phyloP scores from a whole-genome alignment of 2,329 filamentous ascomycete species.

The Colletotrichum sp. region DNA sequence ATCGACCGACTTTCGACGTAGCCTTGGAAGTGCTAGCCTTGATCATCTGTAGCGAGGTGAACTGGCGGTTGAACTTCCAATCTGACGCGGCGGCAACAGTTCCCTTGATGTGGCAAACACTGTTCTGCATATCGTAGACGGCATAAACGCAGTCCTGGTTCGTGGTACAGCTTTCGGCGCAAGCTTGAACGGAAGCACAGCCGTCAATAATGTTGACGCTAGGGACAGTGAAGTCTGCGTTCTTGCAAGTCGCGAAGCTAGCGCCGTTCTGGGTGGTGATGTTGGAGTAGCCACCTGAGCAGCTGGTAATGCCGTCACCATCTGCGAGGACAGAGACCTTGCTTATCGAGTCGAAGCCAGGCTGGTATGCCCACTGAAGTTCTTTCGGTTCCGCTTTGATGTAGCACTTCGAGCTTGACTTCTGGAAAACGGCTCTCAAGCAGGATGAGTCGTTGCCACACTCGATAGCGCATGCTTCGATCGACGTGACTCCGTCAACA shows the following conservation, averaged over 20 bases:
- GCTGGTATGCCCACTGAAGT: neutral
- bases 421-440: neutral
- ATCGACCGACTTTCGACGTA: slow-evolving; percentile 22
- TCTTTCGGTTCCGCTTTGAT: neutral
- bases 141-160: slow-evolving; percentile 12
- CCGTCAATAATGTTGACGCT: slow-evolving; percentile 5
- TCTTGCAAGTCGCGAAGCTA: neutral
- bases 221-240: slow-evolving; percentile 15
- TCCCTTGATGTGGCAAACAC: slow-evolving; percentile 24
- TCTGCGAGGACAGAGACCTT: neutral
- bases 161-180: slow-evolving; percentile 17
- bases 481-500: neutral
- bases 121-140: slow-evolving; percentile 24
- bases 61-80: slow-evolving; percentile 22
- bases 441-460: neutral
- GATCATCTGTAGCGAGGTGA: slow-evolving; percentile 27
- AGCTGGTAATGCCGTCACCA: neutral
- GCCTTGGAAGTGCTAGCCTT: slow-evolving; percentile 13
- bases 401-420: neutral
- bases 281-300: neutral
- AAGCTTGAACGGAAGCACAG: slow-evolving; percentile 13
- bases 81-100: slow-evolving; percentile 2
- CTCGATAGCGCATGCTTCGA: neutral
- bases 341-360: neutral
- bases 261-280: neutral